Conservation (phyloP, 2,329 filamentous ascomycete species). For the Beauveria scarabaeidicola region DNA sequence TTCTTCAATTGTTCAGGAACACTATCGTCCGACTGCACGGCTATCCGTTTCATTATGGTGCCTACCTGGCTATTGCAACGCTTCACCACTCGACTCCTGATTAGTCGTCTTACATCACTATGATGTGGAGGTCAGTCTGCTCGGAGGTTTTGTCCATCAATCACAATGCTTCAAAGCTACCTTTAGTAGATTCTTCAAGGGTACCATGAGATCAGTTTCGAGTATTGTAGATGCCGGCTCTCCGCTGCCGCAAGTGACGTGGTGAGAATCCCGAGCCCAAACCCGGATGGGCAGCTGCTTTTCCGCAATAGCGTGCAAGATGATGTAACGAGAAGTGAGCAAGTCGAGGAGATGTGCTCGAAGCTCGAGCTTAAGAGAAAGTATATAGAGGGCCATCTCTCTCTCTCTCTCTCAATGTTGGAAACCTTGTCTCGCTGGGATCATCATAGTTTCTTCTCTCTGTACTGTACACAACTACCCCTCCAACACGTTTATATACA, state of each 20-base stretch:
- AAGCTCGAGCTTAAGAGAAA: background rate
- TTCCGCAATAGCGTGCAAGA: background rate
- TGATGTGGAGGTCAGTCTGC: background rate
- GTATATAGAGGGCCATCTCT: slow-evolving; percentile 1
- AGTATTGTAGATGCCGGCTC: background rate
- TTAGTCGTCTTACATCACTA: background rate
- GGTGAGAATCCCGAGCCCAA: background rate
- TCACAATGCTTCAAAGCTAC: background rate
- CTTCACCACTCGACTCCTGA: background rate
- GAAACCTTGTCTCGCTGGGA: background rate
- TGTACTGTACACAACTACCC: background rate
- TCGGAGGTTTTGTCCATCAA: slow-evolving; percentile 5
- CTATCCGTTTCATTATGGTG: background rate
- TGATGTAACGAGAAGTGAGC: background rate
- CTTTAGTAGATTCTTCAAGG: background rate
- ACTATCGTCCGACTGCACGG: background rate
- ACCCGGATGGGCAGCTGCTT: background rate
- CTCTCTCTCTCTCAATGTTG: background rate
- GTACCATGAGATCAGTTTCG: background rate
- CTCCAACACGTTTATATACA: background rate
- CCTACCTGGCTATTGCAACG: background rate
- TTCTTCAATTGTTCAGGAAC: background rate
- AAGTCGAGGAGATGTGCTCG: background rate
- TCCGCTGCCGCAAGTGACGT: background rate
- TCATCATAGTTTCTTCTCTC: background rate